These are phyloP conservation scores for Mycena crocata DNA, from an alignment of 768 basidiomycete species.

Conservation along the genomic window DNA sequence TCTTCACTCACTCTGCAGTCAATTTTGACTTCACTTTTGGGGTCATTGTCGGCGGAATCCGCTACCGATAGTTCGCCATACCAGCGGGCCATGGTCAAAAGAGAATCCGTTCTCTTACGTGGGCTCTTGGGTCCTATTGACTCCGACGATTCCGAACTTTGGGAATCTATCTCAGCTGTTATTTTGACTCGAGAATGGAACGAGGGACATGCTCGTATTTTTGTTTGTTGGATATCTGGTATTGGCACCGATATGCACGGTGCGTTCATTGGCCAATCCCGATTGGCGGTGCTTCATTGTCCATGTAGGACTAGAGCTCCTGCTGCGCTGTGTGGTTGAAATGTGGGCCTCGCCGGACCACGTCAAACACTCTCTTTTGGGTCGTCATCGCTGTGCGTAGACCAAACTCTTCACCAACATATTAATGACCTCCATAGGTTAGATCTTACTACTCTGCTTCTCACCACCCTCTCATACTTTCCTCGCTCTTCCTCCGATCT, in stretches of 20 bases:
- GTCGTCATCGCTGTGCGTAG: slow-evolving; percentile 78
- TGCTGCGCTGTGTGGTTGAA: slow-evolving; percentile 64
- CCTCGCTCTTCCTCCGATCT: slow-evolving; percentile 60
- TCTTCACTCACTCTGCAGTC: slow-evolving; percentile 66
- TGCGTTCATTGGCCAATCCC: slow-evolving; percentile 26
- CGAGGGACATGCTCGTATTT: slow-evolving; percentile 67
- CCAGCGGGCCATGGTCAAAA: slow-evolving; percentile 58
- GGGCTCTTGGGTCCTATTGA: slow-evolving; percentile 64
- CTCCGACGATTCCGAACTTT: slow-evolving; percentile 59
- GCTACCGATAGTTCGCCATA: slow-evolving; percentile 44
- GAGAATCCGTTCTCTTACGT: slow-evolving; percentile 65
- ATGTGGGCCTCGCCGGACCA: slow-evolving; percentile 84
- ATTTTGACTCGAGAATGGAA: slow-evolving; percentile 70
- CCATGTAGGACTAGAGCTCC: slow-evolving; percentile 55
- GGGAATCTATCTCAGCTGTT: slow-evolving; percentile 61
- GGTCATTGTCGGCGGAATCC: slow-evolving; percentile 52
- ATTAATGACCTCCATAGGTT: slow-evolving; percentile 16
- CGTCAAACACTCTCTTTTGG: slow-evolving; percentile 81
- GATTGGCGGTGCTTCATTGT: slow-evolving; percentile 1
- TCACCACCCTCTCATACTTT: slow-evolving; percentile 73
- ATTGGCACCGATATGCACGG: slow-evolving; percentile 49
- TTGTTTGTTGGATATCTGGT: slow-evolving; percentile 77
- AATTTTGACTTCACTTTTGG: slow-evolving; percentile 69
- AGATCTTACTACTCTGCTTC: slow-evolving; percentile 82
- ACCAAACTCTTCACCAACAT: not conserved